A percentile compares a stretch with the other conserved stretches of the same genome.
These are phyloP conservation scores for Scheffersomyces stipitis DNA, from an alignment of 805 yeast species.

Conservation along the genomic window DNA sequence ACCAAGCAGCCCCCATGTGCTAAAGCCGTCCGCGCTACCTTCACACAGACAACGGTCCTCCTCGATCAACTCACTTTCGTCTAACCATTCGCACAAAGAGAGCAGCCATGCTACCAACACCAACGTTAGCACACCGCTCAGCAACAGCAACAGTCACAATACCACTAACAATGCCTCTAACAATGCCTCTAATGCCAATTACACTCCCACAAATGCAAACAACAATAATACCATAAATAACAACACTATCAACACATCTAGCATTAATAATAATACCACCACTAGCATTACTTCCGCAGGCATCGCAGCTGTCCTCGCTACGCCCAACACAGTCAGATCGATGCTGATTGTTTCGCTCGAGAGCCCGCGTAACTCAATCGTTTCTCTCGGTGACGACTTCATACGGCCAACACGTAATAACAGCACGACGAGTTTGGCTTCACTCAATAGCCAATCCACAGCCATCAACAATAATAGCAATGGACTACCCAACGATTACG, in stretches of 20 bases:
- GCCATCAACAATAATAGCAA: background rate
- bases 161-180: conserved; percentile 1
- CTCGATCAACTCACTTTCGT: conserved; percentile 30
- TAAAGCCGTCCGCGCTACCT: conserved; percentile 10
- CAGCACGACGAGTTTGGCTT: conserved; percentile 25
- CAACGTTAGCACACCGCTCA: background rate
- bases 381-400: conserved; percentile 35
- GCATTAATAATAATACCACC: too few relatives aligned
- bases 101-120: background rate
- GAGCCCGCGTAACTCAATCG: conserved; percentile 41
- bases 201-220: too few relatives aligned
- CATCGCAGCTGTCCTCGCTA: conserved; percentile 5
- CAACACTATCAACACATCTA: too few relatives aligned
- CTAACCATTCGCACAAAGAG: conserved; percentile 18
- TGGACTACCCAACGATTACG: background rate
- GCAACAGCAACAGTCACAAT: background rate
- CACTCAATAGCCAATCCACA: conserved; percentile 6
- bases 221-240: too few relatives aligned
- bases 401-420: conserved; percentile 32
- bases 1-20: conserved; percentile 10
- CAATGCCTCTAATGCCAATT: too few relatives aligned
- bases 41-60: conserved; percentile 30
- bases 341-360: conserved; percentile 39
- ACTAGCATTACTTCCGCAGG: background rate
- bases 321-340: conserved; percentile 27